phyloP scores from a whole-genome alignment of 805 yeast species.

The Tetrapisispora arboricola region DNA sequence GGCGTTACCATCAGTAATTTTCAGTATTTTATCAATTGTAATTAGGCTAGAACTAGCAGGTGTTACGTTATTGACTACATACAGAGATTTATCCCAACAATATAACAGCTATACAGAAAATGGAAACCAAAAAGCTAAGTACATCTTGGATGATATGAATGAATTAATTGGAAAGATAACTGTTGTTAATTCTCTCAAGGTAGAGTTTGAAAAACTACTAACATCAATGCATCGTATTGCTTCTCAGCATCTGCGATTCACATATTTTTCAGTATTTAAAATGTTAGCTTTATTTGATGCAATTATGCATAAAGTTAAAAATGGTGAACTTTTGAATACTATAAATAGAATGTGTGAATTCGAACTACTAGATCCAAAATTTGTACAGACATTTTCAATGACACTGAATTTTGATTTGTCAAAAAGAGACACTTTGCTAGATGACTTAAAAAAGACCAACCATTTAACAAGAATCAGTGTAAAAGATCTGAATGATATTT shows the following conservation, averaged over 20 bases:
- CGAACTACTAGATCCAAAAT: conserved; percentile 13
- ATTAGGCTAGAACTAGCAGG: conserved; percentile 20
- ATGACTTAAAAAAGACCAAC: conserved; percentile 14
- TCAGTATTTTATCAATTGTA: conserved; percentile 18
- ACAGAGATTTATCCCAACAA: conserved; percentile 8
- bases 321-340: conserved; percentile 21
- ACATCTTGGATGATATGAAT: neutral
- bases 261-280: conserved; percentile 26
- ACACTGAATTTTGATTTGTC: conserved; percentile 20
- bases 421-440: conserved; percentile 11
- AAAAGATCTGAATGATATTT: conserved; percentile 7
- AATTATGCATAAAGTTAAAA: conserved; percentile 21
- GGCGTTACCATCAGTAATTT: conserved; percentile 20
- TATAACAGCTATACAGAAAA: neutral
- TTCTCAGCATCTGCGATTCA: conserved; percentile 21
- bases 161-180: conserved; percentile 14
- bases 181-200: conserved; percentile 14
- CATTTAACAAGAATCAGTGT: conserved; percentile 9
- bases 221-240: conserved; percentile 18
- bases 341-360: conserved; percentile 13
- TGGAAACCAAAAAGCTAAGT: neutral
- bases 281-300: conserved; percentile 24
- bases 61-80: conserved; percentile 11
- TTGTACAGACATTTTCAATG: conserved; percentile 18
- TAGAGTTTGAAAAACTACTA: conserved; percentile 17